Percentiles rank a stretch among this genome's conserved stretches.
These are phyloP conservation scores for Cystobasidium ongulense DNA, from an alignment of 768 basidiomycete species.

Conservation along the genomic window DNA sequence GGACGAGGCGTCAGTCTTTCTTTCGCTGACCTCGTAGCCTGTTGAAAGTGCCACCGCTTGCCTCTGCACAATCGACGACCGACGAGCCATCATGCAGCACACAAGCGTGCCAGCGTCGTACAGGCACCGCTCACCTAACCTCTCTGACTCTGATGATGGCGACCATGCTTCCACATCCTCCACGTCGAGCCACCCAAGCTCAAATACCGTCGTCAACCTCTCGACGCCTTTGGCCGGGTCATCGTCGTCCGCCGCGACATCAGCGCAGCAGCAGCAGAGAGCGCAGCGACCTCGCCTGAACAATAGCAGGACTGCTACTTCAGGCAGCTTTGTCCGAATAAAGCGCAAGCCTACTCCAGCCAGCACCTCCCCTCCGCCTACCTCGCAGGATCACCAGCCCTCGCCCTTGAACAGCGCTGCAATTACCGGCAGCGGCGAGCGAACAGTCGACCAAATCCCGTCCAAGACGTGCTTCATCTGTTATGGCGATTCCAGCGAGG, in stretches of 20 bases:
- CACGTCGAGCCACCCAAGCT: background rate
- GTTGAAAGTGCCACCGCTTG: background rate
- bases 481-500: slow-evolving; percentile 30
- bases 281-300: slow-evolving; percentile 16
- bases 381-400: background rate
- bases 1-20: background rate
- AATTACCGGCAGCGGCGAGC: background rate
- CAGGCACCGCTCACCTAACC: slow-evolving; percentile 10
- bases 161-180: slow-evolving; percentile 1
- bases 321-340: slow-evolving; percentile 28
- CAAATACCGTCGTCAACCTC: background rate
- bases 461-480: slow-evolving; percentile 41
- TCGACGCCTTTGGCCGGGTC: background rate
- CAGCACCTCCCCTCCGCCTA: background rate
- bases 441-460: slow-evolving; percentile 19
- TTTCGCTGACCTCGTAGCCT: background rate
- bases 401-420: slow-evolving; percentile 4
- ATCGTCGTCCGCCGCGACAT: background rate
- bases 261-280: background rate
- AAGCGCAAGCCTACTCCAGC: slow-evolving; percentile 20
- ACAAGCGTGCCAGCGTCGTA: background rate
- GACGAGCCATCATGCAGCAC: background rate
- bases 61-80: background rate
- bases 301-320: background rate
- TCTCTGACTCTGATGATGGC: background rate